phyloP scores from a whole-genome alignment of 768 basidiomycete species.

The Leccinum imitatum region DNA sequence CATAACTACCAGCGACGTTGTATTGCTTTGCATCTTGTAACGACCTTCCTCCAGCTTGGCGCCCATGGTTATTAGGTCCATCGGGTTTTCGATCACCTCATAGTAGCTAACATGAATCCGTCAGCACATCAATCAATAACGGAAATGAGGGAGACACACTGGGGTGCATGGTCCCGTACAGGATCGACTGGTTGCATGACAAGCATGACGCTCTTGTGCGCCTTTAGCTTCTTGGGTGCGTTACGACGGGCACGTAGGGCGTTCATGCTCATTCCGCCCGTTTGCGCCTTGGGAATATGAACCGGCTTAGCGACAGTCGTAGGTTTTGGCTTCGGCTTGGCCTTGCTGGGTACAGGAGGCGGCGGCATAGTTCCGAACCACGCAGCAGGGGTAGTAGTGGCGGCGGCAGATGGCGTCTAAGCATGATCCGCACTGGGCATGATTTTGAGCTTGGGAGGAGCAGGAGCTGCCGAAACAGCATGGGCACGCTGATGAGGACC shows the following conservation, averaged over 20 bases:
- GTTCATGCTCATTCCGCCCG: constrained; percentile 70
- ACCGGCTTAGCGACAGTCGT: constrained; percentile 38
- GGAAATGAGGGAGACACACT: constrained; percentile 41
- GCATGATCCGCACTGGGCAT: constrained; percentile 21
- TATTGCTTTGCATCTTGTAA: too few relatives aligned
- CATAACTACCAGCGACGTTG: too few relatives aligned
- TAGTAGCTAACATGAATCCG: too few relatives aligned
- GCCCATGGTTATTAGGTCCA: too few relatives aligned
- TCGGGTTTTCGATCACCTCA: too few relatives aligned
- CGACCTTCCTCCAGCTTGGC: too few relatives aligned
- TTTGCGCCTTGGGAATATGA: constrained; percentile 66
- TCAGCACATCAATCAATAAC: too few relatives aligned
- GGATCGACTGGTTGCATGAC: constrained; percentile 95
- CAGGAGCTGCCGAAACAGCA: constrained; percentile 27
- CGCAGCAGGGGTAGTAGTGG: constrained; percentile 6
- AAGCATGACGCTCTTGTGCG: constrained; percentile 67
- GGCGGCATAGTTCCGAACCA: constrained; percentile 25
- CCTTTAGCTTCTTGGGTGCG: constrained; percentile 75
- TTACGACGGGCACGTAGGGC: constrained; percentile 76
- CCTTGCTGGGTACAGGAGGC: constrained; percentile 31
- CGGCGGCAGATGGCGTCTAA: constrained; percentile 19
- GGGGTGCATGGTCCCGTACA: constrained; percentile 86
- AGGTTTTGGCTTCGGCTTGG: constrained; percentile 26
- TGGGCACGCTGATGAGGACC: constrained; percentile 35
- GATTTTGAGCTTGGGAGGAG: constrained; percentile 57